Evolutionary conservation across 23 red algal species (phyloP).

Genomic region (Cyanidioschyzon merolae): DNA sequence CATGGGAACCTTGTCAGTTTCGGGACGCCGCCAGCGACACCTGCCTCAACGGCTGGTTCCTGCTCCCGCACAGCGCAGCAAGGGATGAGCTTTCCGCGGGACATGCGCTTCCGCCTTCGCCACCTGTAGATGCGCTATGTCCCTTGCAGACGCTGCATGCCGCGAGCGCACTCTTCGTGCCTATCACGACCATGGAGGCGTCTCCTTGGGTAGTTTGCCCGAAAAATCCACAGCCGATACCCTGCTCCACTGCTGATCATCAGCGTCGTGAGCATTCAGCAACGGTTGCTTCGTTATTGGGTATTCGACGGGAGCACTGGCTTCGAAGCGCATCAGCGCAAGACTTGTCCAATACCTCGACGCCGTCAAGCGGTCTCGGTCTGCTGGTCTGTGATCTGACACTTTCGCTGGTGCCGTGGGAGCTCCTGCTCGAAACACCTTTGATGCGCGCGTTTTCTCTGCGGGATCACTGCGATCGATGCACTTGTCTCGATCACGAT

Average conservation of each 20-base stretch:
- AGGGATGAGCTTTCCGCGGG: too few relatives aligned
- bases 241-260: not conserved
- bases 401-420: not conserved
- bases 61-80: not conserved
- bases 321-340: not conserved
- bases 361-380: too few relatives aligned
- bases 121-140: not conserved
- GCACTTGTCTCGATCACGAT: not conserved
- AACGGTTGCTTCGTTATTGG: not conserved
- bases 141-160: not conserved
- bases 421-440: not conserved
- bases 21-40: not conserved
- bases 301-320: not conserved
- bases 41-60: not conserved
- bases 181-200: not conserved
- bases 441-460: constrained; percentile 6
- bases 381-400: not conserved
- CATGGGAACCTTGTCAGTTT: not conserved
- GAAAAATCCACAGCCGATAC: not conserved
- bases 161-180: not conserved
- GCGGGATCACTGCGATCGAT: not conserved
- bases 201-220: not conserved
- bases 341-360: not conserved
- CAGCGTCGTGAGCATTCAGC: not conserved
- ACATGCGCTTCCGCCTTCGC: not conserved